phyloP scores from a whole-genome alignment of 73 alveolate genomes.

The Symbiodinium natans region DNA sequence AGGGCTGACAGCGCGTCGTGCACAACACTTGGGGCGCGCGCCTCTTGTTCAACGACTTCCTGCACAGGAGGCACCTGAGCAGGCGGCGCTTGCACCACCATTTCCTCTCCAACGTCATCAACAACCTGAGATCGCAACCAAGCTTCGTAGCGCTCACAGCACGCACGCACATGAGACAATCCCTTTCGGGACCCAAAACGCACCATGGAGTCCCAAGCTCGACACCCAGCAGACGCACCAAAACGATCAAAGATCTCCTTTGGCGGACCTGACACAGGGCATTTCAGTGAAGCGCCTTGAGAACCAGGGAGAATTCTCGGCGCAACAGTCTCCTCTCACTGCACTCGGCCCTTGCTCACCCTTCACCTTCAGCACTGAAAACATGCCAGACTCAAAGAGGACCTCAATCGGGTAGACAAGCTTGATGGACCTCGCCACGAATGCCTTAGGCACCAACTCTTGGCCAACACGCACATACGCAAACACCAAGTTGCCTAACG shows the following conservation, averaged over 20 bases:
- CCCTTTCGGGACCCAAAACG: neutral
- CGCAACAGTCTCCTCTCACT: neutral
- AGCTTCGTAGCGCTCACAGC: neutral
- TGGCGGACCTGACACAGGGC: neutral
- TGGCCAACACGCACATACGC: neutral
- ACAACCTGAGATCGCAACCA: neutral
- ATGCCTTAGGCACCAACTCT: neutral
- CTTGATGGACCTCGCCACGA: neutral
- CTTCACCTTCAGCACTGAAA: neutral
- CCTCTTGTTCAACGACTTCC: neutral
- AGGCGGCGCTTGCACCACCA: too few relatives aligned
- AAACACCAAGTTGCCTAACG: neutral
- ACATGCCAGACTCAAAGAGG: neutral
- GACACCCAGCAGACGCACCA: neutral
- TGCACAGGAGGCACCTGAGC: neutral
- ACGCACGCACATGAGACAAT: neutral
- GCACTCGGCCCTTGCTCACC: neutral
- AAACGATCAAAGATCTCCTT: neutral
- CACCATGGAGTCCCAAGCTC: neutral
- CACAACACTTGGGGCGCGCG: too few relatives aligned
- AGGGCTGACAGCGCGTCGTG: neutral
- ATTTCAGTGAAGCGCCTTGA: neutral
- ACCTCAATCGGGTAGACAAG: neutral
- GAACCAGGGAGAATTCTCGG: neutral
- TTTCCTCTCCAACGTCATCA: too few relatives aligned